A percentile compares a stretch with the other conserved stretches of the same genome.
Conservation (phyloP, 2,329 filamentous ascomycete genomes). For the Alternaria sp. region DNA sequence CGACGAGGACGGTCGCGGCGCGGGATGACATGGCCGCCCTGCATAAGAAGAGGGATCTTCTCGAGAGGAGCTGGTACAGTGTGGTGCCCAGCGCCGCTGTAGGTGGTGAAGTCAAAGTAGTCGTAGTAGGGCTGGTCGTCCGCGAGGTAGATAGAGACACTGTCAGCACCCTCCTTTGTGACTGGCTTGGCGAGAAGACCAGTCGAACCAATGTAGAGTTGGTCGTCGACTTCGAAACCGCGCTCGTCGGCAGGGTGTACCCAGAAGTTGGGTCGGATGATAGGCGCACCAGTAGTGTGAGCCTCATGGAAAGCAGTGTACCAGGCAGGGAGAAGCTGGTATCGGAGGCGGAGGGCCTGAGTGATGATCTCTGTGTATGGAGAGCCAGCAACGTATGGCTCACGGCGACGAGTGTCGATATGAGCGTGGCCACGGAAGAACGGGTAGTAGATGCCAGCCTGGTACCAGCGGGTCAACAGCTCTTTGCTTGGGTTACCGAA, state of each 20-base stretch:
- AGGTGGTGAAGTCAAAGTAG: constrained; percentile 85
- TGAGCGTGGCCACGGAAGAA: constrained; percentile 98
- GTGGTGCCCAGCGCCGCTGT: constrained; percentile 75
- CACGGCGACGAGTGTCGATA: constrained; percentile 91
- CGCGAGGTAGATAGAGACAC: constrained; percentile 82
- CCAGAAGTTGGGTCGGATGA: constrained; percentile 92
- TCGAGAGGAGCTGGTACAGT: constrained; percentile 80
- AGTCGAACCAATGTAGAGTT: constrained; percentile 87
- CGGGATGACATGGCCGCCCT: constrained; percentile 88
- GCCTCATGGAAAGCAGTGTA: constrained; percentile 97
- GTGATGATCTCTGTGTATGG: constrained; percentile 87
- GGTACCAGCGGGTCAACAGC: constrained; percentile 92
- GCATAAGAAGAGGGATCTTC: constrained; percentile 88
- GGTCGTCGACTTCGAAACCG: constrained; percentile 89
- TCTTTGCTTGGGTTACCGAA: constrained; percentile 97
- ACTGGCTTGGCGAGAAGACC: constrained; percentile 94
- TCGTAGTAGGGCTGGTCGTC: constrained; percentile 92
- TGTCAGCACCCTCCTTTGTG: constrained; percentile 74
- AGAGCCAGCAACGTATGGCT: constrained; percentile 86
- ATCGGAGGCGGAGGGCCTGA: constrained; percentile 84
- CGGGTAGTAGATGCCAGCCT: constrained; percentile 94
- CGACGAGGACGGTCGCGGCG: constrained; percentile 87
- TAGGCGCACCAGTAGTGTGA: constrained; percentile 79
- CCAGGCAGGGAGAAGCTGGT: constrained; percentile 89
- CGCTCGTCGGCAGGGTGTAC: constrained; percentile 84